Conservation (phyloP, 2,329 filamentous ascomycete genomes). For the Geoglossum cookeanum region DNA sequence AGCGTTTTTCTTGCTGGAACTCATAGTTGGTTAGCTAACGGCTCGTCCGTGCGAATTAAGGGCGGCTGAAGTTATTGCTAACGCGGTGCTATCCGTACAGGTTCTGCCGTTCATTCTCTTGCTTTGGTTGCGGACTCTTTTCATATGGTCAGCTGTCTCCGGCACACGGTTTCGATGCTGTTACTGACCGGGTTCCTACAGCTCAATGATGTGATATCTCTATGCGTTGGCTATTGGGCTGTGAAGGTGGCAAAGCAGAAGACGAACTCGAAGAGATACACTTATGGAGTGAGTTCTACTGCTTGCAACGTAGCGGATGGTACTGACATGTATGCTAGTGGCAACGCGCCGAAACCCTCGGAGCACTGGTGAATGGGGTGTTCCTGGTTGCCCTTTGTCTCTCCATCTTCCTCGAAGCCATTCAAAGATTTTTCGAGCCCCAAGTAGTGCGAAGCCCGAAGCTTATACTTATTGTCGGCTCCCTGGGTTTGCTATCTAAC, state of each 20-base stretch:
- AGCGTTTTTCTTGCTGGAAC: constrained; percentile 76
- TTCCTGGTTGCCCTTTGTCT: constrained; percentile 93
- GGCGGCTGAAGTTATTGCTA: not conserved
- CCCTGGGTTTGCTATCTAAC: constrained; percentile 69
- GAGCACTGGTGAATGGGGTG: constrained; percentile 90
- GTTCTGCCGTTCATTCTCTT: constrained; percentile 75
- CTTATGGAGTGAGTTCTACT: constrained; percentile 56
- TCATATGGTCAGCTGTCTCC: constrained; percentile 55
- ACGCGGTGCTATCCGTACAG: constrained; percentile 16
- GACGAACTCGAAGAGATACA: constrained; percentile 70
- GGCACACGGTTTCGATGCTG: not conserved
- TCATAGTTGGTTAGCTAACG: constrained; percentile 42
- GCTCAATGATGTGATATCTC: constrained; percentile 93
- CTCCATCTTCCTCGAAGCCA: constrained; percentile 87
- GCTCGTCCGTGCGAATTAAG: not conserved
- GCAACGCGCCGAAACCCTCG: constrained; percentile 91
- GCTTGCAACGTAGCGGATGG: constrained; percentile 9
- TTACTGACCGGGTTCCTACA: constrained; percentile 18
- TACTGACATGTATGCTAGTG: constrained; percentile 34
- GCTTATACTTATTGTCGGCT: constrained; percentile 79
- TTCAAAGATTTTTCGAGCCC: constrained; percentile 80
- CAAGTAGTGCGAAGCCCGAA: constrained; percentile 71
- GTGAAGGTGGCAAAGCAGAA: constrained; percentile 74
- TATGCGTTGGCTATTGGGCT: constrained; percentile 86
- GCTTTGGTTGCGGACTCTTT: constrained; percentile 93